phyloP scores from a whole-genome alignment of 73 alveolate species.

The Stentor roeselii region DNA sequence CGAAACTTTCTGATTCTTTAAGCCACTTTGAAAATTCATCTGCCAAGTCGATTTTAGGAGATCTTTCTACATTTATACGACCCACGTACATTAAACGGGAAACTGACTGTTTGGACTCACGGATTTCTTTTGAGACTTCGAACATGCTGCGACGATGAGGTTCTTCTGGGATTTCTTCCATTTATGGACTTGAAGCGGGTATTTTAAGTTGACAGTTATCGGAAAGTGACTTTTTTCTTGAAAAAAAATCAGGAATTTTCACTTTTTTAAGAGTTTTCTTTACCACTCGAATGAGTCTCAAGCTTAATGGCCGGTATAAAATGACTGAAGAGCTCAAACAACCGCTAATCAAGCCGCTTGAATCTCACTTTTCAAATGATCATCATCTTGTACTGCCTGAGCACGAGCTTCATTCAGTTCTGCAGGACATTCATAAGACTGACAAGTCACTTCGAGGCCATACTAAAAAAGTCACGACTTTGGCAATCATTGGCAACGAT shows the following conservation, averaged over 20 bases:
- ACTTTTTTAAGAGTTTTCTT: too few relatives aligned
- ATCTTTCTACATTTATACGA: background rate
- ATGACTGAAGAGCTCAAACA: background rate
- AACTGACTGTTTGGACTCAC: constrained; percentile 14
- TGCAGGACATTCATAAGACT: background rate
- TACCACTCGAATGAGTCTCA: too few relatives aligned
- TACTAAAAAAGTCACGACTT: background rate
- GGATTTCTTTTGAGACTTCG: constrained; percentile 11
- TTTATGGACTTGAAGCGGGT: too few relatives aligned
- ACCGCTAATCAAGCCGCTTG: background rate
- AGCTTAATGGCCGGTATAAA: too few relatives aligned
- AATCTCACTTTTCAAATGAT: background rate
- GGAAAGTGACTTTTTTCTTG: too few relatives aligned
- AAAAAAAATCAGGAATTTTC: too few relatives aligned
- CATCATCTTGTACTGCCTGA: background rate
- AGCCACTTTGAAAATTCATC: background rate
- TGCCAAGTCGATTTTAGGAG: background rate
- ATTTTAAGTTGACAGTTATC: too few relatives aligned
- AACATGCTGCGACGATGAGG: constrained; percentile 20
- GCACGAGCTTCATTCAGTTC: too few relatives aligned
- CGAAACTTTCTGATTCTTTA: background rate
- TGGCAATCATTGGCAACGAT: background rate
- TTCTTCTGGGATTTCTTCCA: constrained; percentile 22
- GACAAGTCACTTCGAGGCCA: background rate
- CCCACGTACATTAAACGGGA: constrained; percentile 9